phyloP scores from a whole-genome alignment of 2,329 filamentous ascomycete species.

The Arthrinium puccinioides region DNA sequence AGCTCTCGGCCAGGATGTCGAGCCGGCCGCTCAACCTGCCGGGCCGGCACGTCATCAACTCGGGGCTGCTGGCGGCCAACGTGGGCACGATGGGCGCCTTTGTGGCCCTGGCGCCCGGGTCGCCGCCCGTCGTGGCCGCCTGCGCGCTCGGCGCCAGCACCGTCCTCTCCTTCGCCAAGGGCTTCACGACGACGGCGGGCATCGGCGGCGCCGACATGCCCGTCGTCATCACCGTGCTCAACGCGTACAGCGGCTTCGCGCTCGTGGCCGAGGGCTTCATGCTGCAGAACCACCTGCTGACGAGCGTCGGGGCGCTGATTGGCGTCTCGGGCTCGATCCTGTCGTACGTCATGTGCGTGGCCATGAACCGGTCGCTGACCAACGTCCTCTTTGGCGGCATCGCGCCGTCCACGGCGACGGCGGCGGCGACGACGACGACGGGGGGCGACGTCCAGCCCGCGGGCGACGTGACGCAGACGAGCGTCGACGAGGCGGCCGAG shows the following conservation, averaged over 20 bases:
- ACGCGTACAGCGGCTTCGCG: slow-evolving; percentile 86
- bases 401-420: too few relatives aligned
- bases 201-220: slow-evolving; percentile 94
- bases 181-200: slow-evolving; percentile 78
- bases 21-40: slow-evolving; percentile 67
- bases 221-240: slow-evolving; percentile 84
- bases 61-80: slow-evolving; percentile 66
- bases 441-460: slow-evolving; percentile 67
- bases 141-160: slow-evolving; percentile 71
- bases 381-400: slow-evolving; percentile 87
- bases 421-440: too few relatives aligned
- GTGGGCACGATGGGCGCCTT: slow-evolving; percentile 79
- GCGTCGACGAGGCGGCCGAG: slow-evolving; percentile 74
- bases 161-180: slow-evolving; percentile 73
- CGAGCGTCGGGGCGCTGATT: slow-evolving; percentile 78
- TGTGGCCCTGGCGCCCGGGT: slow-evolving; percentile 71
- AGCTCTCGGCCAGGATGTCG: slow-evolving; percentile 75
- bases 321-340: slow-evolving; percentile 85
- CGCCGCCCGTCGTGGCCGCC: slow-evolving; percentile 71
- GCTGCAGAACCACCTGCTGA: slow-evolving; percentile 80
- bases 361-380: slow-evolving; percentile 85
- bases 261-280: slow-evolving; percentile 88
- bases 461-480: slow-evolving; percentile 70
- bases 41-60: slow-evolving; percentile 70
- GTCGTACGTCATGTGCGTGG: slow-evolving; percentile 80